Conservation (phyloP, 805 yeast species). For the Zygoascus tannicola region DNA sequence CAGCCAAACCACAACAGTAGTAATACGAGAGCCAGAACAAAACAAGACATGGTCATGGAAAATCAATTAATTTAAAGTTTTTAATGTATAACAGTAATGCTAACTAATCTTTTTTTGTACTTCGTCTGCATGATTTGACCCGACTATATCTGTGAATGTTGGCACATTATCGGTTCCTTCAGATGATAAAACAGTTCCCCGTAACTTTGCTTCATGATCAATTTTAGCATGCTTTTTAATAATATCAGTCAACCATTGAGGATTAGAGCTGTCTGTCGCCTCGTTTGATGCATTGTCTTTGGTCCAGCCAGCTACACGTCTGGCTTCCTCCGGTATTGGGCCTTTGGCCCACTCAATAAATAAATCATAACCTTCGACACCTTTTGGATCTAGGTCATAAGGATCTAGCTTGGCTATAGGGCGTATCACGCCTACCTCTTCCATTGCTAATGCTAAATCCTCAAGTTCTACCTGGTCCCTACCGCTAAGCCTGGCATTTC, state of each 20-base stretch:
- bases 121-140: background rate
- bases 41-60: too few relatives aligned
- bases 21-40: too few relatives aligned
- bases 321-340: constrained; percentile 36
- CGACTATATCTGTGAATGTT: constrained; percentile 10
- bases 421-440: constrained; percentile 50
- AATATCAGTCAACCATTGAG: constrained; percentile 28
- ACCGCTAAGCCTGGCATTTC: constrained; percentile 41
- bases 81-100: background rate
- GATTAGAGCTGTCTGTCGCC: constrained; percentile 2
- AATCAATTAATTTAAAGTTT: too few relatives aligned
- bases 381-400: constrained; percentile 39
- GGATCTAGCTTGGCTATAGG: constrained; percentile 50
- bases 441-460: constrained; percentile 66
- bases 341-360: constrained; percentile 52
- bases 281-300: constrained; percentile 2
- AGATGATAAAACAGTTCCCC: constrained; percentile 23
- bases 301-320: constrained; percentile 20
- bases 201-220: constrained; percentile 27
- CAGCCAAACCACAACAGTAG: too few relatives aligned
- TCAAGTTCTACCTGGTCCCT: constrained; percentile 43
- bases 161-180: constrained; percentile 2
- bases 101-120: background rate
- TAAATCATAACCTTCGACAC: constrained; percentile 39
- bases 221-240: constrained; percentile 27